A percentile compares a stretch with the other conserved stretches of the same genome.
These are phyloP conservation scores for Ajuga reptans DNA, from an alignment of 305 asterid genomes.

Conservation along the genomic window DNA sequence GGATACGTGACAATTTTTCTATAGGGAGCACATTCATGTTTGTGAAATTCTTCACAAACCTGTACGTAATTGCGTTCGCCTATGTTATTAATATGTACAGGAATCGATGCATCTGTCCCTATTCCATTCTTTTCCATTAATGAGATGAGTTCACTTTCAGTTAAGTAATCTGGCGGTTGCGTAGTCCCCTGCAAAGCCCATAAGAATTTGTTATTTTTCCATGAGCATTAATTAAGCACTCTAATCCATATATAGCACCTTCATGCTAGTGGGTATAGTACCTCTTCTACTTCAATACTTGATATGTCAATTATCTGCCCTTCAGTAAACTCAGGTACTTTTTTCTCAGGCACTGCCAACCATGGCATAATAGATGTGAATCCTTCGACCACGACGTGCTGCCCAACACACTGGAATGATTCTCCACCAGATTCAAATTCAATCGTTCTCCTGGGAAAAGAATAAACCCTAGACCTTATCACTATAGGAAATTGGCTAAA, in stretches of 20 bases:
- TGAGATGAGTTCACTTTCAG: slow-evolving; percentile 83
- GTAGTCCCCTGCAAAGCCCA: slow-evolving; percentile 59
- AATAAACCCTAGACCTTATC: slow-evolving; percentile 11
- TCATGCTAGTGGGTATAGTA: slow-evolving; percentile 18
- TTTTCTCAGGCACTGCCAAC: slow-evolving; percentile 68
- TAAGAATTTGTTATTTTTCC: slow-evolving; percentile 11
- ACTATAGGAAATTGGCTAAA: slow-evolving; percentile 1
- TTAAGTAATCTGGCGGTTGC: slow-evolving; percentile 72
- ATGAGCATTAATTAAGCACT: slow-evolving; percentile 8
- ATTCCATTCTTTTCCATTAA: slow-evolving; percentile 85
- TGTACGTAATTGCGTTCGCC: slow-evolving; percentile 84
- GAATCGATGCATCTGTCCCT: slow-evolving; percentile 88
- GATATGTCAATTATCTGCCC: slow-evolving; percentile 58
- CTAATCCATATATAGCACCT: background rate
- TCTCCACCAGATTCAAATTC: slow-evolving; percentile 72
- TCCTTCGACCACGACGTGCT: slow-evolving; percentile 53
- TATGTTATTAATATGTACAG: slow-evolving; percentile 87
- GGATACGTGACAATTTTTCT: background rate
- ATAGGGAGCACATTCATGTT: slow-evolving; percentile 7
- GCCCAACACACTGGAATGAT: slow-evolving; percentile 63
- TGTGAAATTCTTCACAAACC: slow-evolving; percentile 36
- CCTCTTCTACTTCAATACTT: slow-evolving; percentile 66
- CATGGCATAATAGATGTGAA: slow-evolving; percentile 88
- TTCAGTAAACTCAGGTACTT: slow-evolving; percentile 57
- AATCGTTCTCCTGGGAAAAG: slow-evolving; percentile 46